Evolutionary conservation across 2,329 filamentous ascomycete species (phyloP).

Genomic region (Colletotrichum scovillei): DNA sequence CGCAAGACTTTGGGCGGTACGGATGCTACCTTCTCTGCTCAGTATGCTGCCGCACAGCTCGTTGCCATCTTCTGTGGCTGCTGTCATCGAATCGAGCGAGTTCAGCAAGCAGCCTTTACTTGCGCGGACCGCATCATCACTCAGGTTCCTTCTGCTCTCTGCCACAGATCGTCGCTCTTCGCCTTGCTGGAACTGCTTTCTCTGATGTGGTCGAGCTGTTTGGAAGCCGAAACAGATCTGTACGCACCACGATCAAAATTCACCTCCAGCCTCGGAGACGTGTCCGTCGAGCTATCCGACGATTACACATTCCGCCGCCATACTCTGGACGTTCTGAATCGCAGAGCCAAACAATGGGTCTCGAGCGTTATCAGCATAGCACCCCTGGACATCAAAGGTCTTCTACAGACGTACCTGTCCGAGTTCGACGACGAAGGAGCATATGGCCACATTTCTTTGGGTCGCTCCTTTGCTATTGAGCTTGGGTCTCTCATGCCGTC

Average conservation of each 20-base stretch:
- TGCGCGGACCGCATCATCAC: slow-evolving; percentile 89
- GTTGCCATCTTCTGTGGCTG: slow-evolving; percentile 87
- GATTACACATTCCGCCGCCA: slow-evolving; percentile 84
- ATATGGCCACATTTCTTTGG: slow-evolving; percentile 92
- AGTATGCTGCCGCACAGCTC: slow-evolving; percentile 89
- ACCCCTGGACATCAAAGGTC: slow-evolving; percentile 91
- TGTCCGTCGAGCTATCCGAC: slow-evolving; percentile 92
- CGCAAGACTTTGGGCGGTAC: slow-evolving; percentile 77
- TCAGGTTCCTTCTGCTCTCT: slow-evolving; percentile 88
- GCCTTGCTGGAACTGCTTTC: slow-evolving; percentile 91
- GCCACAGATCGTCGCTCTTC: slow-evolving; percentile 90
- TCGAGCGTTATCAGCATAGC: slow-evolving; percentile 83
- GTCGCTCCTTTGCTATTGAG: slow-evolving; percentile 92
- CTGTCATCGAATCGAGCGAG: slow-evolving; percentile 91
- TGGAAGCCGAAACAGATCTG: slow-evolving; percentile 93
- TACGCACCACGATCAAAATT: slow-evolving; percentile 90
- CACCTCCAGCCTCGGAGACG: slow-evolving; percentile 79
- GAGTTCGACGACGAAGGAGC: slow-evolving; percentile 92
- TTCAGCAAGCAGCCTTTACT: slow-evolving; percentile 85
- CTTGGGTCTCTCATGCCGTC: slow-evolving; percentile 88
- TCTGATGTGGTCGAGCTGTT: slow-evolving; percentile 93
- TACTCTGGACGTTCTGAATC: slow-evolving; percentile 83
- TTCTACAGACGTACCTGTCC: slow-evolving; percentile 95
- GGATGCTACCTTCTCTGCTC: slow-evolving; percentile 85
- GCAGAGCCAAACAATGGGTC: slow-evolving; percentile 84